These are phyloP conservation scores for Somion occarium DNA, from an alignment of 1,284 basidiomycete genomes.

Conservation along the genomic window DNA sequence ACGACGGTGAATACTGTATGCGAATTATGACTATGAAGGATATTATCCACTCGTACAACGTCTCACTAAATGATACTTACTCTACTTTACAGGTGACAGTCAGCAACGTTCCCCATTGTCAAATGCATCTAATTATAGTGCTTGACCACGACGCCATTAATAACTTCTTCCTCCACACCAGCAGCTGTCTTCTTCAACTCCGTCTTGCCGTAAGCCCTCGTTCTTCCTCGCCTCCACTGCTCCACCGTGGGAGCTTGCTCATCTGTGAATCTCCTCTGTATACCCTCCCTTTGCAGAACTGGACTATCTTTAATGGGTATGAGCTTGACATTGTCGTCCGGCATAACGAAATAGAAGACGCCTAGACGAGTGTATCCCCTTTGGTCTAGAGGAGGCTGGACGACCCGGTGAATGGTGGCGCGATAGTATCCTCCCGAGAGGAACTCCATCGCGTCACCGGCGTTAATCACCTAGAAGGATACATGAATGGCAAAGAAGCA, in stretches of 20 bases:
- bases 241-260: slow-evolving; percentile 34
- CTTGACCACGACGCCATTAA: slow-evolving; percentile 38
- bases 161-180: slow-evolving; percentile 36
- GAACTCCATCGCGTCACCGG: slow-evolving; percentile 39
- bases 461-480: slow-evolving; percentile 32
- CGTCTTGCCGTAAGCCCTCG: slow-evolving; percentile 29
- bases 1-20: neutral
- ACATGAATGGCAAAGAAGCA: neutral
- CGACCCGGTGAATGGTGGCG: slow-evolving; percentile 38
- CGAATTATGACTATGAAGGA: neutral
- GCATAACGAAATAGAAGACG: slow-evolving; percentile 38
- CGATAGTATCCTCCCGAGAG: slow-evolving; percentile 42
- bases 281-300: slow-evolving; percentile 24
- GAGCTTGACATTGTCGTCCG: slow-evolving; percentile 29
- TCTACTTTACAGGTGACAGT: too few relatives aligned
- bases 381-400: slow-evolving; percentile 47
- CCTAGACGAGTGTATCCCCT: slow-evolving; percentile 37
- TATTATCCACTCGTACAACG: neutral
- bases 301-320: slow-evolving; percentile 24
- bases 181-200: slow-evolving; percentile 28
- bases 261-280: slow-evolving; percentile 28
- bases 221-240: slow-evolving; percentile 36
- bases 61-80: too few relatives aligned
- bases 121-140: slow-evolving; percentile 37
- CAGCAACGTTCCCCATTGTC: too few relatives aligned